Conservation (phyloP, 208 protist genomes). For the Trypanosoma platydactyli region DNA sequence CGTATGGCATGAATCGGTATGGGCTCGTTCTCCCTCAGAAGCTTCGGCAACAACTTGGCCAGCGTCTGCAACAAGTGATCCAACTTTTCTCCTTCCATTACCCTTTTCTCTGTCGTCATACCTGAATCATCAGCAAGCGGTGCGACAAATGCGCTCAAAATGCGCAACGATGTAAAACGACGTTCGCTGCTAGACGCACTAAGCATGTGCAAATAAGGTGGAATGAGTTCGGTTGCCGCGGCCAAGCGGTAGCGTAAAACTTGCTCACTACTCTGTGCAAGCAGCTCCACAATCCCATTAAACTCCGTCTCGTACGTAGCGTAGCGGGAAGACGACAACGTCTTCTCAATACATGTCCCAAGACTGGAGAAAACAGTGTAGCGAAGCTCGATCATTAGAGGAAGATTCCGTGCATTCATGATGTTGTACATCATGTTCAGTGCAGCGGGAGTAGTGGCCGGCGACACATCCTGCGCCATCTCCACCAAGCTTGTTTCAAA, state of each 20-base stretch:
- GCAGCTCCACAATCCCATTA: slow-evolving; percentile 57
- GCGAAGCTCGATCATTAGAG: slow-evolving; percentile 42
- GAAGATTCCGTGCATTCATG: slow-evolving; percentile 50
- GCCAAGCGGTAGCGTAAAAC: slow-evolving; percentile 44
- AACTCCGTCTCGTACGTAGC: slow-evolving; percentile 64
- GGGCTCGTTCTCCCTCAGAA: slow-evolving; percentile 76
- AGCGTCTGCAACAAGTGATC: slow-evolving; percentile 35
- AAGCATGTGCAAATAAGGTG: slow-evolving; percentile 70
- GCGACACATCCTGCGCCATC: slow-evolving; percentile 44
- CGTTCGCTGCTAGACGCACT: slow-evolving; percentile 41
- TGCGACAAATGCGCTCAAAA: slow-evolving; percentile 66
- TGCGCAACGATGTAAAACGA: slow-evolving; percentile 68
- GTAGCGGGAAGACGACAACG: slow-evolving; percentile 59
- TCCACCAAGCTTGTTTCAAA: slow-evolving; percentile 57
- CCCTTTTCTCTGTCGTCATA: slow-evolving; percentile 2
- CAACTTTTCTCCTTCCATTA: slow-evolving; percentile 31
- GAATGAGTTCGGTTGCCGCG: slow-evolving; percentile 55
- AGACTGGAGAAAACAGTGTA: slow-evolving; percentile 58
- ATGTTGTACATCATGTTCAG: slow-evolving; percentile 60
- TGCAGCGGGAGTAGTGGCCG: slow-evolving; percentile 38
- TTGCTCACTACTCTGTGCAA: slow-evolving; percentile 50
- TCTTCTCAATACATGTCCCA: slow-evolving; percentile 67
- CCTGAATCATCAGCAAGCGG: slow-evolving; percentile 32
- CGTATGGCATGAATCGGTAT: slow-evolving; percentile 85
- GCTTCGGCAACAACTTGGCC: slow-evolving; percentile 30